Evolutionary conservation across 805 yeast genomes (phyloP).

Genomic region (Barnettozyma sucrosica): DNA sequence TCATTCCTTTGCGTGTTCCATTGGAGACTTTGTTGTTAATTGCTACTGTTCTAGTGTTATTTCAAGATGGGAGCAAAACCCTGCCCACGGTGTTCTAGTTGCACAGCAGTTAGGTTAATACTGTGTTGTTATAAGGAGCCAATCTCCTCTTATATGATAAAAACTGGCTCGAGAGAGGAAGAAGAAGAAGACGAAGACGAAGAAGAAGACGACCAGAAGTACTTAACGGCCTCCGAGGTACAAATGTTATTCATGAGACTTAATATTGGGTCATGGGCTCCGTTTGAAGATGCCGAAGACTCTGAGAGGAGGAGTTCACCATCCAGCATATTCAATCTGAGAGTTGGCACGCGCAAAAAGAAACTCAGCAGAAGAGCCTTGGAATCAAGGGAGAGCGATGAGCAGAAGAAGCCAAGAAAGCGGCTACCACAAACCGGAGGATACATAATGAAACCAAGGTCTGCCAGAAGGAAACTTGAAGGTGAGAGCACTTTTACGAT

Average conservation of each 20-base stretch:
- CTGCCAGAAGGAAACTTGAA: neutral
- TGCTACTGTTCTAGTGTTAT: neutral
- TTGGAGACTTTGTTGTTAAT: no score
- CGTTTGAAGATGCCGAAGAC: neutral
- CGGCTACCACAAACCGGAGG: neutral
- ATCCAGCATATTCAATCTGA: neutral
- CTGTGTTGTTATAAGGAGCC: neutral
- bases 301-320: neutral
- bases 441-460: no score
- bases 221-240: neutral
- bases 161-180: neutral
- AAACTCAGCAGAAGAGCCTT: neutral
- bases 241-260: neutral
- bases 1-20: no score
- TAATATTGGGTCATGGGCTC: neutral
- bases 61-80: neutral
- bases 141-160: neutral
- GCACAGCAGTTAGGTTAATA: neutral
- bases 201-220: neutral
- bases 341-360: neutral
- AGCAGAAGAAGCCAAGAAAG: neutral
- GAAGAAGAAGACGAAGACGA: neutral
- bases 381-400: neutral
- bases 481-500: neutral
- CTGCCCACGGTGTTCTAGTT: neutral